Evolutionary conservation across 2,329 filamentous ascomycete species (phyloP).

Genomic region (Aspergillus ustus): DNA sequence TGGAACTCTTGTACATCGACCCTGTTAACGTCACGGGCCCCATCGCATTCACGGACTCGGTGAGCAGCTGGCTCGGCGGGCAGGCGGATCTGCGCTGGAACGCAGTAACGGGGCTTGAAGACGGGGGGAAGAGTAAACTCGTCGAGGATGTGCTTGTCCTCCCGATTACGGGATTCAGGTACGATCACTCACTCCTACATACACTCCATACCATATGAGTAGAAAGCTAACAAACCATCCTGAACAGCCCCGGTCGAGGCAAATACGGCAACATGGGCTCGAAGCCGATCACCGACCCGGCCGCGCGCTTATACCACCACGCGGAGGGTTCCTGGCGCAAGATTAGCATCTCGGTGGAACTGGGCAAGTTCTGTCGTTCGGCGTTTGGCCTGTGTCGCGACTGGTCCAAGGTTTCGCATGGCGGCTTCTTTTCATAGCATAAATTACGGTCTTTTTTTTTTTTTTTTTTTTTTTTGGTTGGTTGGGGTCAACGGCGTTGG

Average conservation of each 20-base stretch:
- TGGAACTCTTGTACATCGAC: constrained; percentile 29
- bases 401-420: constrained; percentile 32
- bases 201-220: too few relatives aligned
- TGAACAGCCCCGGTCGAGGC: constrained; percentile 31
- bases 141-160: constrained; percentile 39
- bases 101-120: constrained; percentile 34
- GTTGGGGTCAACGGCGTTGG: not conserved
- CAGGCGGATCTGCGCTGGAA: constrained; percentile 36
- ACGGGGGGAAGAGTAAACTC: constrained; percentile 35
- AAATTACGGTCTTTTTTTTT: too few relatives aligned
- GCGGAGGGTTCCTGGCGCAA: constrained; percentile 39
- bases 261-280: constrained; percentile 39
- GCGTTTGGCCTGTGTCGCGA: constrained; percentile 36
- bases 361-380: constrained; percentile 39
- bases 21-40: constrained; percentile 37
- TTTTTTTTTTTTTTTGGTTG: too few relatives aligned
- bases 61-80: constrained; percentile 29
- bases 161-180: constrained; percentile 42
- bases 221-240: too few relatives aligned
- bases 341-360: constrained; percentile 32
- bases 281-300: constrained; percentile 33
- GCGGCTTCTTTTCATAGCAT: not conserved
- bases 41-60: constrained; percentile 34
- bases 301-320: constrained; percentile 34
- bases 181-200: not conserved